These are phyloP conservation scores for Apiotrichum siamense DNA, from an alignment of 1,284 basidiomycete species.

Conservation along the genomic window DNA sequence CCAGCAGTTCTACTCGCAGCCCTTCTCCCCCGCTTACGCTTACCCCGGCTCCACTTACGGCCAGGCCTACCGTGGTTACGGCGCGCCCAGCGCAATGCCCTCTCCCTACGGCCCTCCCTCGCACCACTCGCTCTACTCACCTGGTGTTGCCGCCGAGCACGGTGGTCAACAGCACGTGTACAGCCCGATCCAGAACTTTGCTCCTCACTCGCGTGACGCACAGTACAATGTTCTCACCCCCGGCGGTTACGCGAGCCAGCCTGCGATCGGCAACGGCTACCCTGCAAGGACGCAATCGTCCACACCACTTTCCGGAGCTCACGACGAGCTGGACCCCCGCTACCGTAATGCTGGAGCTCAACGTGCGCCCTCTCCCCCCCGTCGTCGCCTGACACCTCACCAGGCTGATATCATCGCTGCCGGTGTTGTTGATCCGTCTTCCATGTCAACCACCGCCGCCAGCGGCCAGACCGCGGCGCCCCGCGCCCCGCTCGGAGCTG, in stretches of 20 bases:
- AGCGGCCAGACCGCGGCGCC: constrained; percentile 6
- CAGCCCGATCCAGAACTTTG: constrained; percentile 33
- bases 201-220: constrained; percentile 35
- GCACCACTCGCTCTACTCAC: constrained; percentile 32
- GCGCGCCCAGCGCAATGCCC: constrained; percentile 24
- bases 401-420: constrained; percentile 30
- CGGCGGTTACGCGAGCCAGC: constrained; percentile 27
- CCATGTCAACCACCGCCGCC: constrained; percentile 21
- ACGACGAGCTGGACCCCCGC: constrained; percentile 22
- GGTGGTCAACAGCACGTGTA: constrained; percentile 33
- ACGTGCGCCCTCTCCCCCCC: constrained; percentile 10
- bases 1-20: constrained; percentile 36
- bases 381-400: constrained; percentile 29
- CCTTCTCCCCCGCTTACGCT: constrained; percentile 31
- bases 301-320: constrained; percentile 28
- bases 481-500: constrained; percentile 1
- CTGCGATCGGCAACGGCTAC: constrained; percentile 33
- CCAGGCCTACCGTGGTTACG: constrained; percentile 27
- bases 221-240: constrained; percentile 33
- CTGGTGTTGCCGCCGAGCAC: constrained; percentile 33
- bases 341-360: constrained; percentile 20
- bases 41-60: constrained; percentile 27
- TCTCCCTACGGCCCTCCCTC: constrained; percentile 28
- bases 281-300: constrained; percentile 39
- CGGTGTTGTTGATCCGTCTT: constrained; percentile 32